phyloP scores from a whole-genome alignment of 768 basidiomycete species.

The Lentinus brumalis region DNA sequence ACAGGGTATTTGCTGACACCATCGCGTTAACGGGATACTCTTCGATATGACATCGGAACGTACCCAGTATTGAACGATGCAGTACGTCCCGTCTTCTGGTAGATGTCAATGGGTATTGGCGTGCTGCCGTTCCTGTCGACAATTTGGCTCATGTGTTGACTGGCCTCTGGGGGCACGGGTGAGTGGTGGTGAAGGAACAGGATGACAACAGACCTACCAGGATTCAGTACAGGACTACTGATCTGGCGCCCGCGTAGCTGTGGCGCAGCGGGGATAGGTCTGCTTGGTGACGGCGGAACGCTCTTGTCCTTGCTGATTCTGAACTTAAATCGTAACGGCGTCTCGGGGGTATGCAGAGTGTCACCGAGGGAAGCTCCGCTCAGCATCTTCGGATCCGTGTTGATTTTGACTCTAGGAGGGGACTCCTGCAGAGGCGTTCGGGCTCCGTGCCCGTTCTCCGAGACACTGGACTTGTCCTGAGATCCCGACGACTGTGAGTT shows the following conservation, averaged over 20 bases:
- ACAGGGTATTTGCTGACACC: constrained; percentile 66
- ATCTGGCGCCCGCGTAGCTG: constrained; percentile 58
- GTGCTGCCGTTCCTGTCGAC: constrained; percentile 61
- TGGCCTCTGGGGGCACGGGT: constrained; percentile 49
- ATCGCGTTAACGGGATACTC: constrained; percentile 17
- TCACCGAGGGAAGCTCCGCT: constrained; percentile 7
- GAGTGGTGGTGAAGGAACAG: constrained; percentile 3
- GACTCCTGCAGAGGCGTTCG: constrained; percentile 14
- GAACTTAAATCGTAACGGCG: constrained; percentile 16
- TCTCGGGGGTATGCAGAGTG: constrained; percentile 12
- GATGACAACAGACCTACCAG: constrained; percentile 45
- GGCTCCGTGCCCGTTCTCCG: constrained; percentile 11
- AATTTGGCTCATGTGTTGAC: constrained; percentile 73
- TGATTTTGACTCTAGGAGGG: constrained; percentile 19
- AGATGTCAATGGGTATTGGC: constrained; percentile 49
- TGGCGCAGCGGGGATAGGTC: constrained; percentile 13
- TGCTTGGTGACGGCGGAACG: constrained; percentile 14
- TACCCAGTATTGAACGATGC: constrained; percentile 68
- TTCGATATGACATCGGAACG: constrained; percentile 28
- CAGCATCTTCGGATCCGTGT: constrained; percentile 17
- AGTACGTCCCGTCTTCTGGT: constrained; percentile 21
- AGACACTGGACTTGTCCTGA: not conserved
- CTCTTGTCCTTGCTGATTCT: constrained; percentile 14
- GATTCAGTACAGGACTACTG: constrained; percentile 68
- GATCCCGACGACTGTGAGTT: constrained; percentile 17